Evolutionary conservation across 805 yeast species (phyloP).

Genomic region (Scheffersomyces ergatensis): DNA sequence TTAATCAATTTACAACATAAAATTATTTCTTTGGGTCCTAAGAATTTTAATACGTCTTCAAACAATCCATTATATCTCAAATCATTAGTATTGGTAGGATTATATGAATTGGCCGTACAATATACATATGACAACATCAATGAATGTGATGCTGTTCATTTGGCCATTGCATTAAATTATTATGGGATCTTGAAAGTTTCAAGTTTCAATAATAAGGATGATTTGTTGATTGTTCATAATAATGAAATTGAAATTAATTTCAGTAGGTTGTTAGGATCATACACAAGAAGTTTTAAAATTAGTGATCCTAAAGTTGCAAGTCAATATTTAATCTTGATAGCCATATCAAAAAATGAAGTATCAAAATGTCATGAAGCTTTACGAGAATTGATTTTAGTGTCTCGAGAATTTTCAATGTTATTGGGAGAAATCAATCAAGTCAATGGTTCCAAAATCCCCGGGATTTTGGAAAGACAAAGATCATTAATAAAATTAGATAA

Average conservation of each 20-base stretch:
- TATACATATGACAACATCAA: slow-evolving; percentile 55
- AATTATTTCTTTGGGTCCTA: slow-evolving; percentile 69
- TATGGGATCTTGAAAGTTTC: slow-evolving; percentile 64
- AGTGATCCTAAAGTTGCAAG: slow-evolving; percentile 89
- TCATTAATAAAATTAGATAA: slow-evolving; percentile 56
- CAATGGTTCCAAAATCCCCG: slow-evolving; percentile 77
- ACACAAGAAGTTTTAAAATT: slow-evolving; percentile 77
- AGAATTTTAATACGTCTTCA: slow-evolving; percentile 62
- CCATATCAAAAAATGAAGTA: slow-evolving; percentile 49
- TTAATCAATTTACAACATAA: slow-evolving; percentile 71
- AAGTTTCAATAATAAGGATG: slow-evolving; percentile 26
- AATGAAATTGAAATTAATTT: slow-evolving; percentile 42
- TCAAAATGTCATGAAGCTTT: slow-evolving; percentile 72
- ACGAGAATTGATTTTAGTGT: slow-evolving; percentile 79
- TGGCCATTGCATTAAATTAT: slow-evolving; percentile 77
- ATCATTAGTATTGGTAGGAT: slow-evolving; percentile 69
- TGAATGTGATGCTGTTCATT: slow-evolving; percentile 86
- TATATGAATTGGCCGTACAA: slow-evolving; percentile 77
- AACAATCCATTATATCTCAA: slow-evolving; percentile 73
- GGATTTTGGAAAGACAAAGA: slow-evolving; percentile 78
- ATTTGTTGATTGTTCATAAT: slow-evolving; percentile 30
- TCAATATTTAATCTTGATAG: slow-evolving; percentile 78
- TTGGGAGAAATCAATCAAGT: slow-evolving; percentile 74
- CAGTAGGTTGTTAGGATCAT: slow-evolving; percentile 71
- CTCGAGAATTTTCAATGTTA: slow-evolving; percentile 77